Evolutionary conservation across 768 basidiomycete species (phyloP).

Genomic region (Mycena albidolilacea): DNA sequence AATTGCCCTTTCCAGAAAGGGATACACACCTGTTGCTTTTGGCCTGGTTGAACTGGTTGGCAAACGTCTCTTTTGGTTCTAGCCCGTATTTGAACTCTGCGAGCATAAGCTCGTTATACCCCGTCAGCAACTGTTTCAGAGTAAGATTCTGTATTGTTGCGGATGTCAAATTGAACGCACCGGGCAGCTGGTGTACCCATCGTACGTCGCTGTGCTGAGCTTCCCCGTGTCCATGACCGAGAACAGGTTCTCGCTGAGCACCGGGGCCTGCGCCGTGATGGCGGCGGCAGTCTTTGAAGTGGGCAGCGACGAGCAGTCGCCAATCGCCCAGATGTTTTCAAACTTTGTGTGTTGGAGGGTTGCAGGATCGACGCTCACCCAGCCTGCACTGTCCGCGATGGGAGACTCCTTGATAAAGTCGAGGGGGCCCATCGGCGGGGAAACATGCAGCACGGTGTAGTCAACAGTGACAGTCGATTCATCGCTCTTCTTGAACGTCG

Average conservation of each 20-base stretch:
- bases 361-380: slow-evolving; percentile 88
- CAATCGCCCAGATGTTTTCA: slow-evolving; percentile 90
- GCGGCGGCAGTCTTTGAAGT: slow-evolving; percentile 98
- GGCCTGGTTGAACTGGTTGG: slow-evolving; percentile 78
- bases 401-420: slow-evolving; percentile 85
- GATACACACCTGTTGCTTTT: slow-evolving; percentile 75
- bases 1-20: not conserved
- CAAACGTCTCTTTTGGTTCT: slow-evolving; percentile 90
- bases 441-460: slow-evolving; percentile 88
- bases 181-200: slow-evolving; percentile 92
- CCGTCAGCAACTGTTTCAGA: slow-evolving; percentile 74
- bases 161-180: slow-evolving; percentile 54
- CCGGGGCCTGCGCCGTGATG: slow-evolving; percentile 91
- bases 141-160: slow-evolving; percentile 29
- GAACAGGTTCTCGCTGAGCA: slow-evolving; percentile 91
- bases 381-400: slow-evolving; percentile 86
- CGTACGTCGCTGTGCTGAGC: slow-evolving; percentile 79
- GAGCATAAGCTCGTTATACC: slow-evolving; percentile 87
- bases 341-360: slow-evolving; percentile 91
- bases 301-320: slow-evolving; percentile 93
- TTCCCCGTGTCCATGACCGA: slow-evolving; percentile 82
- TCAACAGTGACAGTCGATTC: slow-evolving; percentile 78
- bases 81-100: slow-evolving; percentile 96
- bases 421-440: slow-evolving; percentile 94
- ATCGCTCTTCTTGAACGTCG: slow-evolving; percentile 88